These are phyloP conservation scores for Capillidium rhysosporum DNA, from an alignment of 371 early-diverging fungal genomes.

Conservation along the genomic window DNA sequence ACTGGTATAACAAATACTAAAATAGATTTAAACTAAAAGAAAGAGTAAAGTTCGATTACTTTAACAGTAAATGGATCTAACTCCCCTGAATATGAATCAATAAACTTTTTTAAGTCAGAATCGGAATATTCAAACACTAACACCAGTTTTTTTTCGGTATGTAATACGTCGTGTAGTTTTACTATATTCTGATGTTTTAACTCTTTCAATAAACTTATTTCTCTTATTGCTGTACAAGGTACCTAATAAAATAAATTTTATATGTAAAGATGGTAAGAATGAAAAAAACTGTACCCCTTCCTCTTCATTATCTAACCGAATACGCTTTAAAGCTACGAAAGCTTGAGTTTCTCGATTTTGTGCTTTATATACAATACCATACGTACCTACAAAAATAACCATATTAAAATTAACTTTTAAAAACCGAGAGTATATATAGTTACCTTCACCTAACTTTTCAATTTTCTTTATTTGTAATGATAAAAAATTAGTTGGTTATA, in stretches of 20 bases:
- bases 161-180: slow-evolving; percentile 82
- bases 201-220: slow-evolving; percentile 92
- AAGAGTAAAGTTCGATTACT: slow-evolving; percentile 16
- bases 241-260: slow-evolving; percentile 32
- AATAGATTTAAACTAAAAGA: background rate
- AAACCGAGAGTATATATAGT: background rate
- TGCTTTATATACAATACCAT: slow-evolving; percentile 95
- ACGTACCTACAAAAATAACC: slow-evolving; percentile 42
- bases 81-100: slow-evolving; percentile 63
- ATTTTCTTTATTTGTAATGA: slow-evolving; percentile 39
- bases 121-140: slow-evolving; percentile 92
- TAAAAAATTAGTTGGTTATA: background rate
- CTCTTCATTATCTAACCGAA: slow-evolving; percentile 89
- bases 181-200: slow-evolving; percentile 93
- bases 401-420: background rate
- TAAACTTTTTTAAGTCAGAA: slow-evolving; percentile 83
- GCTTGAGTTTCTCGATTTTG: slow-evolving; percentile 78
- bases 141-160: slow-evolving; percentile 82
- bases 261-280: background rate
- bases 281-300: slow-evolving; percentile 46
- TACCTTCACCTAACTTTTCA: slow-evolving; percentile 81
- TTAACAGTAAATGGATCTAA: slow-evolving; percentile 57
- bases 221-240: slow-evolving; percentile 94
- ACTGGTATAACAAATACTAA: slow-evolving; percentile 60
- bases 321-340: slow-evolving; percentile 95